Evolutionary conservation across 2,329 filamentous ascomycete genomes (phyloP), one percentile per base, ranked within the genome.

Genomic region (Phaeomoniella chlamydospora): DNA sequence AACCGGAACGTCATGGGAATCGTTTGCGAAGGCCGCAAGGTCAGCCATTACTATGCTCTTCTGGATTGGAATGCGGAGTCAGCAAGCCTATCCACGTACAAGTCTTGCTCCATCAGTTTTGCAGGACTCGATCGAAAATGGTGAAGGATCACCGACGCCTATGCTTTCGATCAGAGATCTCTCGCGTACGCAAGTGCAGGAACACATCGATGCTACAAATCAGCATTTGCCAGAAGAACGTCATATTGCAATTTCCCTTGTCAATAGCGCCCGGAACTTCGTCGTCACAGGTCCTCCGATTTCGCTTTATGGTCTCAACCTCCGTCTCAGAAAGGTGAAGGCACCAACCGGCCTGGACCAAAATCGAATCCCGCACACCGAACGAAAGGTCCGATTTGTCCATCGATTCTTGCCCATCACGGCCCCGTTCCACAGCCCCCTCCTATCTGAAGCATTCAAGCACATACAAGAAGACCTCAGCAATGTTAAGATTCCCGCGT

Each of bases 141-240:
- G 90, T 36, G 90, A 98, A 62, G 92, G 92, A n/a, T 73, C 72
- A 4, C 90, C 92, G 2, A 96, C 90, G 1, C 92, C 90, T 30
- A 98, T 98, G 90, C 66, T 98, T 46, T 96, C 90, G 51, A 93
- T 98, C 46, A 84, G 90, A 34, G 90, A 98, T 53, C 74, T 98
- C 17, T 80, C 88, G 0, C 75, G 81, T 50, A 72, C 78, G 31
- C 82, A 92, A 46, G 84, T 98, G 10, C 87, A 98, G 61, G 86
- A 88, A 59, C 88, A 96, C 62, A 93, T 98, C 47, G 81, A 96
- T 61, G 82, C 81, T 11, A 98, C 90, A 45, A 98, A 98, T 60
- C 79, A 94, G 56, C 93, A 98, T 64, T 72, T 98, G 39, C 90
- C 90, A 0, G 65, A 81, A 44, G 87, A 94, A 50, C 77, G 87